Evolutionary conservation across 768 basidiomycete species (phyloP).

Genomic region (Terana coerulea): DNA sequence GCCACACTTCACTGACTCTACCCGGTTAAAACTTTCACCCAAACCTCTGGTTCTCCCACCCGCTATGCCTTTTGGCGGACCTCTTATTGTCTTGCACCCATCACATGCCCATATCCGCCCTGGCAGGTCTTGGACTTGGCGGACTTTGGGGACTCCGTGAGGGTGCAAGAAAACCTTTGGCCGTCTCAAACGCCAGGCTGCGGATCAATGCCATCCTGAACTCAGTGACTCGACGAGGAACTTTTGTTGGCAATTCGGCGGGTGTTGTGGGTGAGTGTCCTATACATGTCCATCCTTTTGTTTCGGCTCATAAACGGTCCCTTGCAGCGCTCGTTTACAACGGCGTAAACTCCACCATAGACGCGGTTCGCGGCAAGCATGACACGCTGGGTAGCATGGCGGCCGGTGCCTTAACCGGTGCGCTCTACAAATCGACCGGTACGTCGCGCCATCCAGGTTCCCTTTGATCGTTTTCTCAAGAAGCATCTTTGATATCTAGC

Average conservation of each 20-base stretch:
- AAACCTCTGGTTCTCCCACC: conserved; percentile 41
- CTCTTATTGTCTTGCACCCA: conserved; percentile 76
- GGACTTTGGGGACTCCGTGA: conserved; percentile 96
- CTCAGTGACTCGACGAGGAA: conserved; percentile 93
- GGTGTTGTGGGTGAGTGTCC: conserved; percentile 86
- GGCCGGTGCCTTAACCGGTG: conserved; percentile 88
- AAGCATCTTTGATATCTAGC: conserved; percentile 48
- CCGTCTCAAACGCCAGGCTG: conserved; percentile 79
- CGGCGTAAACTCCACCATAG: conserved; percentile 91
- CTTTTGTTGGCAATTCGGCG: conserved; percentile 97
- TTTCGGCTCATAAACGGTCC: conserved; percentile 31
- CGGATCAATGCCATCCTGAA: conserved; percentile 97
- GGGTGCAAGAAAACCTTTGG: conserved; percentile 84
- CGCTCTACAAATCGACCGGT: conserved; percentile 94
- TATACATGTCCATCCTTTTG: conserved; percentile 30
- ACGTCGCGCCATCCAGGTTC: conserved; percentile 37
- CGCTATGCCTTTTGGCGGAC: conserved; percentile 60
- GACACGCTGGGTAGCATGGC: conserved; percentile 89
- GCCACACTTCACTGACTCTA: conserved; percentile 22
- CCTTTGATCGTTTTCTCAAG: conserved; percentile 25
- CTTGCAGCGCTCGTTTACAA: conserved; percentile 89
- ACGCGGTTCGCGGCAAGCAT: conserved; percentile 84
- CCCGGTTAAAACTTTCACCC: conserved; percentile 19
- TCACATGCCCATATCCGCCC: conserved; percentile 71
- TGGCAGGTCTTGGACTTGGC: conserved; percentile 88